Evolutionary conservation across 164 flowering plant species (phyloP), one percentile per base, ranked within the genome.

Genomic region (Vitis rupestris): DNA sequence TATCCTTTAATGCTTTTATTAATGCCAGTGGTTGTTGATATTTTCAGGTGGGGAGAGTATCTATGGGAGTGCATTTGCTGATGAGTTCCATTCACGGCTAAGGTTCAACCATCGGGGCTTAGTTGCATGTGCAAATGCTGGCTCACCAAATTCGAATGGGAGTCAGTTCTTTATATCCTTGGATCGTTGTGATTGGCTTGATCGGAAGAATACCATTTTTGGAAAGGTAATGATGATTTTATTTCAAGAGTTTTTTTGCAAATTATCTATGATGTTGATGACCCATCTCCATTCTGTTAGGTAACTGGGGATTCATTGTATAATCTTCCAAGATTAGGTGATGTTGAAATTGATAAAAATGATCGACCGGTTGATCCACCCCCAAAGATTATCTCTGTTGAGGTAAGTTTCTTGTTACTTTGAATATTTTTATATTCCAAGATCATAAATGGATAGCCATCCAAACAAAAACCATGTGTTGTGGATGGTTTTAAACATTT

Each of bases 171-270:
- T 95, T 70, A 77, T 95, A n/a, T 74, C 94, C 5, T 78, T 93
- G 83, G 98, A 90, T 67, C 91, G 90, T 1, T 93, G 97, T 73
- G 98, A 95, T 55, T 90, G 94, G 93, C 91, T 95, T 81, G 92
- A 95, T 74, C 56, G 66, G 71, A 91, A 93, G 78, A 83, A 93
- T 71, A 95, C 99, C 16, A 95, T 95, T 65, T 95, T 93, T 68
- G 99, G 99, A 37, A 95, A 95, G 93, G 99, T 95, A 75, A 44
- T 67, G 9, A 29, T 4, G 10, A n/a, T 63, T 66, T 68, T 64
- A 1, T 44, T 65, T 57, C 49, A 12, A 1, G 10, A 50, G 62
- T 29, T 16, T 16, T 16, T 3, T 70, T 72, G 59, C 16, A 9
- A 11, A 62, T 48, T 3, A 2, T 14, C 8, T 27, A 55, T 27